Evolutionary conservation across 2,329 filamentous ascomycete species (phyloP).

Genomic region (Lizonia empirigonia): DNA sequence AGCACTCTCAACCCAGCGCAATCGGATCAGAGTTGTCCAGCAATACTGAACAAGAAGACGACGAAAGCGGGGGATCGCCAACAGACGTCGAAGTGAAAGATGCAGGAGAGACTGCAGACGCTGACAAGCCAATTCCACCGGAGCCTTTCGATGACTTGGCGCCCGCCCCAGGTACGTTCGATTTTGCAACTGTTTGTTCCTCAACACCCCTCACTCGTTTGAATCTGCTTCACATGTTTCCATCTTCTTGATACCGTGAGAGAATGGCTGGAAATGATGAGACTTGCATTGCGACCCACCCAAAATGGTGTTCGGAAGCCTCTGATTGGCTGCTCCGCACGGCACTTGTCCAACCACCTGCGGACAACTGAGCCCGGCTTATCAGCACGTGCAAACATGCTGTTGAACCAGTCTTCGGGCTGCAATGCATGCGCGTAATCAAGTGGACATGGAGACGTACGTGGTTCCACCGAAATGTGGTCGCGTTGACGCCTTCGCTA

Average conservation of each 20-base stretch:
- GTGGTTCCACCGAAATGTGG: constrained; percentile 21
- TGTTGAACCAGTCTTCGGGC: constrained; percentile 27
- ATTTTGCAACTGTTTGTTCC: too few species aligned
- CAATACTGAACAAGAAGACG: neutral
- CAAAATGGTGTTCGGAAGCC: neutral
- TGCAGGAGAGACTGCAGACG: neutral
- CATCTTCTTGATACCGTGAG: too few species aligned
- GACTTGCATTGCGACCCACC: too few species aligned
- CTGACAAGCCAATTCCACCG: constrained; percentile 5
- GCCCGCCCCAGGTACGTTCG: constrained; percentile 28
- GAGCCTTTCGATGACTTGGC: constrained; percentile 10
- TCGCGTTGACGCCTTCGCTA: constrained; percentile 5
- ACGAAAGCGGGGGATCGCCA: neutral
- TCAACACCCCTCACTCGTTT: too few species aligned
- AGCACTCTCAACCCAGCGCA: neutral
- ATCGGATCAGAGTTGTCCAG: neutral
- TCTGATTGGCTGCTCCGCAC: constrained; percentile 12
- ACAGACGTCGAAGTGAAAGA: neutral
- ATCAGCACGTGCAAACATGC: constrained; percentile 35
- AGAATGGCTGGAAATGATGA: too few species aligned
- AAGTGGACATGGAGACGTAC: constrained; percentile 25
- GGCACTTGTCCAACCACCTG: constrained; percentile 17
- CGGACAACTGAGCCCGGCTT: constrained; percentile 31
- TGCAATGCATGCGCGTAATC: constrained; percentile 34
- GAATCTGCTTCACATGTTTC: too few species aligned